Evolutionary conservation across 306 rosid species (phyloP), one percentile per base, ranked within the genome.

Genomic region (Pyrus communis): DNA sequence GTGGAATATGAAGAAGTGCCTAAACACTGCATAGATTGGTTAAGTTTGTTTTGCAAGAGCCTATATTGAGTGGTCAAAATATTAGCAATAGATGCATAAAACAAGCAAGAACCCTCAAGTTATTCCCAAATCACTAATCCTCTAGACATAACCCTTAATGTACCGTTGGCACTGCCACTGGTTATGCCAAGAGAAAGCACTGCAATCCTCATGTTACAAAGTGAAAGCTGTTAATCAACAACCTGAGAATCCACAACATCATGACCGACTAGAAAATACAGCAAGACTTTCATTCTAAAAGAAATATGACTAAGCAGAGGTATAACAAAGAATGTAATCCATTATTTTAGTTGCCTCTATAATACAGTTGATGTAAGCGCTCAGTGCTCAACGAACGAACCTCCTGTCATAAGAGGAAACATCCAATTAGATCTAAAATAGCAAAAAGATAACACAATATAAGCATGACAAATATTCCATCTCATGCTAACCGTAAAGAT

Each of bases 401-500:
- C 51, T 64, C 76, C 83, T 64, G 83, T 54, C 80, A 75, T 11
- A 12, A 46, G 64, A 52, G 68, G 64, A 62, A 73, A 64, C 35
- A 28, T 68, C 66, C 66, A 22, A 72, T 75, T 63, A 74, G 66
- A 71, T 35, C 21, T 42, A 17, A 59, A 52, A 59, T 17, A 31
- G 27, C 2, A 59, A 43, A 19, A 38, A 15, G 31, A 10, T 9
- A 11, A 49, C 22, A 59, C 30, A 72, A 14, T 73, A 40, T 27
- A 10, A 18, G 59, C 63, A 27, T 38, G 28, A 31, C 49, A 43
- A 51, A 17, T 13, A 42, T 74, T 62, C 30, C 71, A n/a, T 31
- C 65, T 74, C 83, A 63, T 4, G 43, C 22, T 46, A 69, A 80
- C 64, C 66, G 35, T 61, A 45, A 60, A 38, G 7, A 61, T 27